Evolutionary conservation across 345 rosid species (phyloP).

Genomic region (Gossypium thurberi): DNA sequence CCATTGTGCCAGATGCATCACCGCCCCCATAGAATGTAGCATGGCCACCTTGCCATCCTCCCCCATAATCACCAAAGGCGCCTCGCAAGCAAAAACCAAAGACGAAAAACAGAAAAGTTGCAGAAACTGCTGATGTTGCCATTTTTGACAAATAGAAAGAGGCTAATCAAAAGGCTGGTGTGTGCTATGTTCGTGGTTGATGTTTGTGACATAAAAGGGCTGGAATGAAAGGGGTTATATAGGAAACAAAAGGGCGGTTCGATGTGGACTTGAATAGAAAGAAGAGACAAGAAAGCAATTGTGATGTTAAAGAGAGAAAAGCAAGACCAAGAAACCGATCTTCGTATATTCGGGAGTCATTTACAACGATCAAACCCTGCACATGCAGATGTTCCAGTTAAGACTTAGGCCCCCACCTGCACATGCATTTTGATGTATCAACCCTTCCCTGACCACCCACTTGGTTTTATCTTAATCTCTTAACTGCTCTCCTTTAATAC

Average conservation of each 20-base stretch:
- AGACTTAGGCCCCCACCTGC: conserved; percentile 31
- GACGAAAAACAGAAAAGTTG: conserved; percentile 20
- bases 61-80: conserved; percentile 48
- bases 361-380: conserved; percentile 26
- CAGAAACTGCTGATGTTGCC: background rate
- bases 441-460: background rate
- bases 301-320: conserved; percentile 2
- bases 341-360: conserved; percentile 19
- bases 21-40: conserved; percentile 81
- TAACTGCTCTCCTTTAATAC: background rate
- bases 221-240: conserved; percentile 14
- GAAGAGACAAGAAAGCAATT: conserved; percentile 20
- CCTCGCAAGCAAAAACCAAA: conserved; percentile 29
- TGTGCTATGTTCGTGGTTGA: background rate
- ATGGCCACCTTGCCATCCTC: conserved; percentile 68
- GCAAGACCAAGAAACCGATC: conserved; percentile 8
- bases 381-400: conserved; percentile 63
- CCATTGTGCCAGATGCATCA: conserved; percentile 81
- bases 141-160: background rate
- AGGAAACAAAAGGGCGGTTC: conserved; percentile 10
- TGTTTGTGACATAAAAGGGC: background rate
- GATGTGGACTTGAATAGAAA: conserved; percentile 17
- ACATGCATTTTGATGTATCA: conserved; percentile 31
- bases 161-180: background rate
- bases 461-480: background rate